Conservation (phyloP, 305 asterid species). For the Plantago lanceolata region DNA sequence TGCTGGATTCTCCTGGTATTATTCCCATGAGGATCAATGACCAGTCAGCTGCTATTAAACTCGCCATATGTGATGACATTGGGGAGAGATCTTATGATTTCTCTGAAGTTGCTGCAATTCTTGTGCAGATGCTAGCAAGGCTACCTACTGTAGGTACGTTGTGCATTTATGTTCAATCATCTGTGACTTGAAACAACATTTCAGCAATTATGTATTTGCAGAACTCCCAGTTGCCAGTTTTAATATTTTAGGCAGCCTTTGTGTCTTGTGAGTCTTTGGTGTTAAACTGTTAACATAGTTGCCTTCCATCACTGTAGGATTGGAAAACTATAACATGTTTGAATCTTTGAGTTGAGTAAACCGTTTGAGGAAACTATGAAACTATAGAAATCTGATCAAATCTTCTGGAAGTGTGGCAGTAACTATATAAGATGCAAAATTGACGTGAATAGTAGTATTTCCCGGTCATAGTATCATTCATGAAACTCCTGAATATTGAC, state of each 20-base stretch:
- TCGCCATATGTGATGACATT: constrained; percentile 93
- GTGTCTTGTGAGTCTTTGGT: background rate
- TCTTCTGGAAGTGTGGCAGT: background rate
- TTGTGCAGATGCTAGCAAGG: constrained; percentile 76
- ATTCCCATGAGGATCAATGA: constrained; percentile 93
- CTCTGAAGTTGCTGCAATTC: constrained; percentile 80
- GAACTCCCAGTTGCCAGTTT: background rate
- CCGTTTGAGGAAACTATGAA: no score
- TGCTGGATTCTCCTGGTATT: constrained; percentile 91
- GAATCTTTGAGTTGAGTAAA: no score
- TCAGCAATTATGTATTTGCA: background rate
- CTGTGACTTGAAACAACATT: background rate
- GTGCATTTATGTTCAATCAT: constrained; percentile 13
- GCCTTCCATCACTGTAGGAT: no score
- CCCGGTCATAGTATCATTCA: no score
- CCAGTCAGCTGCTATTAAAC: constrained; percentile 88
- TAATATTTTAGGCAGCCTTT: background rate
- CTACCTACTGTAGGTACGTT: constrained; percentile 66
- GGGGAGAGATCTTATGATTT: constrained; percentile 89
- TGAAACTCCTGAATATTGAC: no score
- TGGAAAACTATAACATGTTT: background rate
- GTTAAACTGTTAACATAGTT: no score
- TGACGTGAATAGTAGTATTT: no score
- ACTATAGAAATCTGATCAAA: background rate
- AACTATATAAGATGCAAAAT: no score